A percentile compares a stretch with the other conserved stretches of the same genome.
Evolutionary conservation across 768 basidiomycete species (phyloP).

Genomic region (Crepidotus variabilis): DNA sequence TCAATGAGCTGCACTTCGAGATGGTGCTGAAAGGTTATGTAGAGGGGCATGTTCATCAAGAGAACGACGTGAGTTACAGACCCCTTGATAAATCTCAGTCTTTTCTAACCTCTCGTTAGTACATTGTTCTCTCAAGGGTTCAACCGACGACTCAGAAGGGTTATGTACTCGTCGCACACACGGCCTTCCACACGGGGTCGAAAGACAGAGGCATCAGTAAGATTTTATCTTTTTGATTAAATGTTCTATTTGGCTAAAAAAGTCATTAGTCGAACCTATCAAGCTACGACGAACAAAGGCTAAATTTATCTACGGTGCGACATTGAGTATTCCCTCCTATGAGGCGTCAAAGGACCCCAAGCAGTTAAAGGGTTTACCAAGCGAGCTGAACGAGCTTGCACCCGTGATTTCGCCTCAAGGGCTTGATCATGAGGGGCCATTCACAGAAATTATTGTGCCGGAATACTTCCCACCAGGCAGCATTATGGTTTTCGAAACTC

Average conservation of each 20-base stretch:
- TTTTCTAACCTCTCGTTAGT: slow-evolving; percentile 41
- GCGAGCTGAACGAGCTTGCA: slow-evolving; percentile 61
- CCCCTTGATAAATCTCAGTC: background rate
- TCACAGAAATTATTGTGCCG: slow-evolving; percentile 78
- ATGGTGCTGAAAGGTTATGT: slow-evolving; percentile 84
- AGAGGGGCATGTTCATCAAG: slow-evolving; percentile 96
- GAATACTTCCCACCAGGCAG: slow-evolving; percentile 94
- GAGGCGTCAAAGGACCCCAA: slow-evolving; percentile 44
- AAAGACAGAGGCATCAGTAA: slow-evolving; percentile 79
- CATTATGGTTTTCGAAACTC: slow-evolving; percentile 89
- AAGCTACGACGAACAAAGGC: slow-evolving; percentile 78
- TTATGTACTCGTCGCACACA: slow-evolving; percentile 88
- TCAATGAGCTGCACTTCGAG: slow-evolving; percentile 88
- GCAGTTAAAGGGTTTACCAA: slow-evolving; percentile 68
- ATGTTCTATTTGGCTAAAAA: too few relatives aligned
- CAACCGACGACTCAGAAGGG: slow-evolving; percentile 90
- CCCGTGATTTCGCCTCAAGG: slow-evolving; percentile 57
- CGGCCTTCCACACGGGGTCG: slow-evolving; percentile 81
- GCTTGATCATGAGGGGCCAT: slow-evolving; percentile 63
- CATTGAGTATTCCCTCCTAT: slow-evolving; percentile 64
- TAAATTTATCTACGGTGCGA: slow-evolving; percentile 78
- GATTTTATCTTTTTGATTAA: too few relatives aligned
- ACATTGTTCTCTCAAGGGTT: slow-evolving; percentile 90
- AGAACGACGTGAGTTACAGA: slow-evolving; percentile 73
- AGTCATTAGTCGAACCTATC: slow-evolving; percentile 67